Percentiles rank a stretch among this genome's conserved stretches.
These are phyloP conservation scores for Mycena metata DNA, from an alignment of 768 basidiomycete genomes.

Conservation along the genomic window DNA sequence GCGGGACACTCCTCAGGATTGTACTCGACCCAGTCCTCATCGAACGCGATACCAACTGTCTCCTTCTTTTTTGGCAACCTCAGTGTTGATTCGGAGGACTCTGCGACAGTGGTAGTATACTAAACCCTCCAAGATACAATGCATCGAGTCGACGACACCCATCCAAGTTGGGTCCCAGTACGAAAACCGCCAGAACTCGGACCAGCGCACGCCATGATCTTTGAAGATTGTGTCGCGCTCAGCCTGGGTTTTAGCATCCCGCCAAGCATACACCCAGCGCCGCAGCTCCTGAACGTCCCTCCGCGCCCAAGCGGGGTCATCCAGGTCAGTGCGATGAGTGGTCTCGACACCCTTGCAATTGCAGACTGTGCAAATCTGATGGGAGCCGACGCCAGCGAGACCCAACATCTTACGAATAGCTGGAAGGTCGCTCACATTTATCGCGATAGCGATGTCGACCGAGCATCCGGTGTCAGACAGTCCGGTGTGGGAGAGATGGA, in stretches of 20 bases:
- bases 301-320: slow-evolving; percentile 31
- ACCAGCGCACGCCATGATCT: slow-evolving; percentile 43
- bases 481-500: slow-evolving; percentile 34
- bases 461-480: not conserved
- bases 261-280: slow-evolving; percentile 32
- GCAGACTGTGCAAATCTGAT: slow-evolving; percentile 47
- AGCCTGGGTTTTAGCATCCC: slow-evolving; percentile 22
- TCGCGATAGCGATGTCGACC: slow-evolving; percentile 26
- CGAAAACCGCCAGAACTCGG: slow-evolving; percentile 43
- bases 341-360: slow-evolving; percentile 35
- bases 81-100: not conserved
- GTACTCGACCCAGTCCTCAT: slow-evolving; percentile 33
- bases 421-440: slow-evolving; percentile 47
- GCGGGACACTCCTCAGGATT: slow-evolving; percentile 20
- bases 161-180: slow-evolving; percentile 47
- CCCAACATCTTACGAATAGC: slow-evolving; percentile 43
- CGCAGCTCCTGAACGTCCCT: slow-evolving; percentile 30
- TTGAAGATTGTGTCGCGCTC: slow-evolving; percentile 37
- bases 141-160: slow-evolving; percentile 50
- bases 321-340: slow-evolving; percentile 33
- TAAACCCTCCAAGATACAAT: slow-evolving; percentile 38
- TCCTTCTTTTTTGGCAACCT: slow-evolving; percentile 33
- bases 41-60: slow-evolving; percentile 20
- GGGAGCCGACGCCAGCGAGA: slow-evolving; percentile 37
- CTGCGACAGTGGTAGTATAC: too few species aligned